Conservation (phyloP, 2,329 filamentous ascomycete species). For the Ophiostoma sp. region DNA sequence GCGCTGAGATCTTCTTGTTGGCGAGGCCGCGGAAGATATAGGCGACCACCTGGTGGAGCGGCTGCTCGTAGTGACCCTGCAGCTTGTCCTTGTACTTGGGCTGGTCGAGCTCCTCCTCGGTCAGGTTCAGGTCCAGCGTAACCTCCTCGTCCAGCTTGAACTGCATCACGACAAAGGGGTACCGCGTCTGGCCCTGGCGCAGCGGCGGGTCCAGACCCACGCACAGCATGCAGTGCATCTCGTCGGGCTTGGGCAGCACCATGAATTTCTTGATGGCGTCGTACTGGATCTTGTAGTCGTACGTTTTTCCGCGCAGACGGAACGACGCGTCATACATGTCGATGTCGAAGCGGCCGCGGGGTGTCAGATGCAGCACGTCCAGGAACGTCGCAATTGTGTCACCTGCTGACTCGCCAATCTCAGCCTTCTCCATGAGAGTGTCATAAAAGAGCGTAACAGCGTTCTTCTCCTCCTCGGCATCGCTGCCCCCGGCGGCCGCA, state of each 20-base stretch:
- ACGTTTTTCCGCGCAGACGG: slow-evolving; percentile 94
- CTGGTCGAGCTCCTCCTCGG: slow-evolving; percentile 75
- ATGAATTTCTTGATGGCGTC: slow-evolving; percentile 98
- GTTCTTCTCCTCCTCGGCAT: slow-evolving; percentile 78
- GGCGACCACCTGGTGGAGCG: slow-evolving; percentile 86
- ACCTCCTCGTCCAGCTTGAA: slow-evolving; percentile 98
- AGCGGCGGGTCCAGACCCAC: slow-evolving; percentile 92
- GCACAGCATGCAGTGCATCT: slow-evolving; percentile 89
- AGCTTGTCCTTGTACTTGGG: slow-evolving; percentile 81
- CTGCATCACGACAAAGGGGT: slow-evolving; percentile 98
- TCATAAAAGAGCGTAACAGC: slow-evolving; percentile 98
- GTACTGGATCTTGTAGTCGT: slow-evolving; percentile 99
- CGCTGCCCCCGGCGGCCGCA: slow-evolving; percentile 64
- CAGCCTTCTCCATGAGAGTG: slow-evolving; percentile 94
- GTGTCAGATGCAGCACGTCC: slow-evolving; percentile 93
- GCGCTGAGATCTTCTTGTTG: slow-evolving; percentile 90
- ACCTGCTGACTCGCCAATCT: slow-evolving; percentile 98
- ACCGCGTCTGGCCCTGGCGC: slow-evolving; percentile 93
- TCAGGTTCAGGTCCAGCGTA: slow-evolving; percentile 92
- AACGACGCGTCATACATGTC: slow-evolving; percentile 99
- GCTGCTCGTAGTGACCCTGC: slow-evolving; percentile 83
- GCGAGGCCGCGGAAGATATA: slow-evolving; percentile 93
- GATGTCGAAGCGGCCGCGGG: slow-evolving; percentile 98
- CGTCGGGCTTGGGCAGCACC: slow-evolving; percentile 96
- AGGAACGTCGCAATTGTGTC: slow-evolving; percentile 97